Conservation (phyloP, 2,329 filamentous ascomycete genomes). For the Periconia sp. region DNA sequence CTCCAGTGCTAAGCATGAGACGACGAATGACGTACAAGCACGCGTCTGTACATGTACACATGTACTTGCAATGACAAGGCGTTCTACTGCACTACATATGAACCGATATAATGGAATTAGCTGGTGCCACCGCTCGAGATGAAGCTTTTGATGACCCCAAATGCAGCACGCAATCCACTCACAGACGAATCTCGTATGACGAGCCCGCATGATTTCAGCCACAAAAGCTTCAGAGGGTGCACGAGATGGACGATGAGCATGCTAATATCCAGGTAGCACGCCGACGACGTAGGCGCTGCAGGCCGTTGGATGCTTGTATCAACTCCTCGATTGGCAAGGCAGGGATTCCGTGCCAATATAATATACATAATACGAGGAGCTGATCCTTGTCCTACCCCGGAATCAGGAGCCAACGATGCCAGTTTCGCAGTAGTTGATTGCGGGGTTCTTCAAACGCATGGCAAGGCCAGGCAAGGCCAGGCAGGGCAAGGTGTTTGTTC, state of each 20-base stretch:
- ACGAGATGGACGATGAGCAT: background rate
- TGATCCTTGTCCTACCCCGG: conserved; percentile 27
- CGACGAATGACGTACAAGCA: too few species aligned
- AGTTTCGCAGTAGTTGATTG: conserved; percentile 20
- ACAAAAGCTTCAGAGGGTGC: background rate
- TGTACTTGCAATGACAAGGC: too few species aligned
- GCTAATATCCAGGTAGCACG: too few species aligned
- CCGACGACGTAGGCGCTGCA: background rate
- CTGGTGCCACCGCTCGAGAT: too few species aligned
- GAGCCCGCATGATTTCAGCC: background rate
- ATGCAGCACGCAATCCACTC: background rate
- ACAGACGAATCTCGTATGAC: background rate
- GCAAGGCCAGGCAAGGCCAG: too few species aligned
- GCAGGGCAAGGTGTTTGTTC: background rate
- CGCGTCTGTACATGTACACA: too few species aligned
- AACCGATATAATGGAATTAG: too few species aligned
- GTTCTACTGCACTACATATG: too few species aligned
- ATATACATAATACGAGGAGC: background rate
- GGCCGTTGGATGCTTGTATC: background rate
- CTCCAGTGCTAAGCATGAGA: too few species aligned
- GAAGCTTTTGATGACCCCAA: too few species aligned
- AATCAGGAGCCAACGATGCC: conserved; percentile 15
- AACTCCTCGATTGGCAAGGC: conserved; percentile 10
- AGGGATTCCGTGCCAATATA: conserved; percentile 12
- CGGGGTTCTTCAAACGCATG: conserved; percentile 7